Evolutionary conservation across 495 filamentous ascomycete species (phyloP).

Genomic region (Hyaloscypha finlandica): DNA sequence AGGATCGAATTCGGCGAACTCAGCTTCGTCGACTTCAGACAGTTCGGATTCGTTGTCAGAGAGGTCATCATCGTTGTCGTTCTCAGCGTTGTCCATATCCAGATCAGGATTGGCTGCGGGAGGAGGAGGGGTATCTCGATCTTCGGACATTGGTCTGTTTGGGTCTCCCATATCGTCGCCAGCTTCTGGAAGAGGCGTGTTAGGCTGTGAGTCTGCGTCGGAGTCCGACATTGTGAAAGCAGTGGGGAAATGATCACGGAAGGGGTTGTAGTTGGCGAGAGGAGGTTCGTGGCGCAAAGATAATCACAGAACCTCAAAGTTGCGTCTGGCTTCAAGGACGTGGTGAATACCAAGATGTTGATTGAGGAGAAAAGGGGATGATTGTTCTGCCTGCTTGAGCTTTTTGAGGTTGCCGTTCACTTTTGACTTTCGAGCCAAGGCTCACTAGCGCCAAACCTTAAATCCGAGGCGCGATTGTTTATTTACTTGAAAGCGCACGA

Average conservation of each 20-base stretch:
- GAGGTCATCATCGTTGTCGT: slow-evolving; percentile 42
- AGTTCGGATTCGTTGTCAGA: slow-evolving; percentile 84
- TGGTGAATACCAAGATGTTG: neutral
- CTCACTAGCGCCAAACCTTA: slow-evolving; percentile 23
- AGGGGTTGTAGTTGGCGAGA: neutral
- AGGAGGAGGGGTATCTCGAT: slow-evolving; percentile 41
- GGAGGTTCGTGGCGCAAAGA: neutral
- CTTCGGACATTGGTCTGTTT: slow-evolving; percentile 45
- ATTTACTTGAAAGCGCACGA: slow-evolving; percentile 17
- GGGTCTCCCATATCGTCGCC: slow-evolving; percentile 49
- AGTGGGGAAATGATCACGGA: neutral
- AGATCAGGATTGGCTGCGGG: slow-evolving; percentile 38
- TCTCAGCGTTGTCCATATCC: slow-evolving; percentile 38
- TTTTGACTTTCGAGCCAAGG: slow-evolving; percentile 1
- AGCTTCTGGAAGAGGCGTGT: slow-evolving; percentile 42
- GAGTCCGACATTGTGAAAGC: slow-evolving; percentile 34
- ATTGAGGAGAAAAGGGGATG: neutral
- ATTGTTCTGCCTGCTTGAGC: slow-evolving; percentile 8
- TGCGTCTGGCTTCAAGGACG: neutral
- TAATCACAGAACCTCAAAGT: slow-evolving; percentile 1
- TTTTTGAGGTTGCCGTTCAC: neutral
- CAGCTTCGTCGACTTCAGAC: slow-evolving; percentile 92
- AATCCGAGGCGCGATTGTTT: slow-evolving; percentile 25
- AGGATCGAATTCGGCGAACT: slow-evolving; percentile 91
- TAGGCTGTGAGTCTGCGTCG: slow-evolving; percentile 34